Conservation (phyloP, 306 rosid genomes). For the Prunus kanzakura region DNA sequence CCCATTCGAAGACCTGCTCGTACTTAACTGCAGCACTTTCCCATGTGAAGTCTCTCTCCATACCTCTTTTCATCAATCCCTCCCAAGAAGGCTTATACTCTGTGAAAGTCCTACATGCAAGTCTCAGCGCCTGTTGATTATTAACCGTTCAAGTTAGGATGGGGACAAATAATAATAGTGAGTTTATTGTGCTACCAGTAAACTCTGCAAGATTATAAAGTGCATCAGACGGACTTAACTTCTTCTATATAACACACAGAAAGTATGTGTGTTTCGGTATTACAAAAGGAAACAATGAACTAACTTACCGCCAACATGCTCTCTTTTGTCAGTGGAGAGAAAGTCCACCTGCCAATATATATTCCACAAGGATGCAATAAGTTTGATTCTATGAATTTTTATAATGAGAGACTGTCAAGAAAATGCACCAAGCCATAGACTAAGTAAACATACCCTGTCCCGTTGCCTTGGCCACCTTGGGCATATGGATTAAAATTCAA, state of each 20-base stretch:
- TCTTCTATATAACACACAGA: background rate
- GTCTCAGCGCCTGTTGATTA: conserved; percentile 54
- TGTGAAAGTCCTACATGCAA: conserved; percentile 50
- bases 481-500: conserved; percentile 61
- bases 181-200: background rate
- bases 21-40: conserved; percentile 68
- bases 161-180: background rate
- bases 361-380: conserved; percentile 25
- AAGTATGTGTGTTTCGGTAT: background rate
- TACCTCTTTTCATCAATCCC: conserved; percentile 70
- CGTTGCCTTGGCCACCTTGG: conserved; percentile 46
- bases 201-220: background rate
- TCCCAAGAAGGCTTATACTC: conserved; percentile 74
- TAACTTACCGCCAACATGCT: conserved; percentile 69
- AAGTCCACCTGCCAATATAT: conserved; percentile 69
- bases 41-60: conserved; percentile 74
- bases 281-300: background rate
- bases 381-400: background rate
- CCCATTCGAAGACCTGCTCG: conserved; percentile 76
- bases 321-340: conserved; percentile 70
- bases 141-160: background rate
- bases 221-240: background rate
- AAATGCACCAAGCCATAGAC: background rate
- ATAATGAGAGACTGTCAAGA: background rate
- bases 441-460: conserved; percentile 66